Evolutionary conservation across 768 basidiomycete species (phyloP), one percentile per base, ranked within the genome.

Genomic region (Lactifluus volemus): DNA sequence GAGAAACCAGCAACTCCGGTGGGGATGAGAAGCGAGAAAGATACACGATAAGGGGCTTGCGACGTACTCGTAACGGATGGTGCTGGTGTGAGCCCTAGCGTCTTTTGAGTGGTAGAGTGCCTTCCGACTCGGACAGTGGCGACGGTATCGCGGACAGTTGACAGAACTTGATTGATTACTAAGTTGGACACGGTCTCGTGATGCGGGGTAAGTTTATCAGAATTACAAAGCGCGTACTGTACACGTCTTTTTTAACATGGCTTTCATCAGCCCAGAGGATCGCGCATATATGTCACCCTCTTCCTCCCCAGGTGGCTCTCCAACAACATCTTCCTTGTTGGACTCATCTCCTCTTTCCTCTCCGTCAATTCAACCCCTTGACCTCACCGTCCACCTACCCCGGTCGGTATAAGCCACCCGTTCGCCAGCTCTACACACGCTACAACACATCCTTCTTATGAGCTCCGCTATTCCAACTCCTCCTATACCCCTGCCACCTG

Each of bases 201-300:
- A 38, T 38, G 38, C 12, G 38, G 38, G 38, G 34, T 36, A 36
- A 10, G 10, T 7, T 25, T 25, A 25, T 25, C 2, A 36, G 34
- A 36, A 10, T 36, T 36, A 36, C 34, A 10, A 36, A 36, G 34
- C 34, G 34, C 34, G 10, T 10, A 7, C 34, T 36, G 34, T 36
- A 36, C 5, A 36, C 34, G 25, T 25, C 25, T 25, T 25, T 32
- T 34, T 34, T 34, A 5, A 41, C 55, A 30, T 63, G 61, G 17
- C 56, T 3, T 63, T 58, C 25, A 63, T 58, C 8, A 63, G 47
- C 5, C 51, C 56, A 52, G 63, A 63, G 11, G 63, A 61, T 17
- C 63, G 63, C 45, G 59, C 63, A 61, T 62, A 55, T 8, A 63
- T 63, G 63, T 63, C 63, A 3, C 63, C 63, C 29, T 63, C 59